Conservation (phyloP, 139 green algal genomes). For the Coelastrella sp. region DNA sequence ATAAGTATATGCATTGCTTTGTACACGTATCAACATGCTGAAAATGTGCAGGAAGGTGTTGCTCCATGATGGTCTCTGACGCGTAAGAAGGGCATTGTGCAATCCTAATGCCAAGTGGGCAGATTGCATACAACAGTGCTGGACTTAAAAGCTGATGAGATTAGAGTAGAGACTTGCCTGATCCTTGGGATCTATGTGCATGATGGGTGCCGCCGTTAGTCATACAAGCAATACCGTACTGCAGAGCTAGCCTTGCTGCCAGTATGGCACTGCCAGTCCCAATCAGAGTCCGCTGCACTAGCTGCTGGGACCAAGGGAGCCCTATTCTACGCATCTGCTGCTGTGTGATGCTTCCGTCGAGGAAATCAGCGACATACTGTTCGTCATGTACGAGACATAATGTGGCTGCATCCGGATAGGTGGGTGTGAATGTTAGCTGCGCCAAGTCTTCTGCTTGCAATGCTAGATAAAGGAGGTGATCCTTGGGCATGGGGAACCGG, state of each 20-base stretch:
- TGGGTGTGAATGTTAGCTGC: conserved; percentile 58
- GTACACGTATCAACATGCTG: neutral
- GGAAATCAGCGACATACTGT: conserved; percentile 52
- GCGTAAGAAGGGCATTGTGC: too few species aligned
- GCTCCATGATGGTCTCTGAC: too few species aligned
- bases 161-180: too few species aligned
- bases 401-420: conserved; percentile 52
- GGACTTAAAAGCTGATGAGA: too few species aligned
- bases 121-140: too few species aligned
- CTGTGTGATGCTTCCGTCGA: conserved; percentile 52
- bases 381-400: conserved; percentile 58
- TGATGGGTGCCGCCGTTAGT: conserved; percentile 75
- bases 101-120: too few species aligned
- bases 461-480: conserved; percentile 60
- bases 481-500: conserved; percentile 72
- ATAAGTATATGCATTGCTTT: neutral
- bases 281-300: conserved; percentile 64
- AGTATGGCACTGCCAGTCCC: conserved; percentile 62
- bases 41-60: too few species aligned
- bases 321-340: conserved; percentile 60
- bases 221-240: conserved; percentile 65
- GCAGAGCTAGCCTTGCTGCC: conserved; percentile 63
- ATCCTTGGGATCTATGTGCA: conserved; percentile 57
- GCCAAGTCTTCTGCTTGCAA: conserved; percentile 52
- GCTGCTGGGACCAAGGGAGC: conserved; percentile 60